Conservation (phyloP, 164 flowering plant species). For the Hamamelis virginiana region DNA sequence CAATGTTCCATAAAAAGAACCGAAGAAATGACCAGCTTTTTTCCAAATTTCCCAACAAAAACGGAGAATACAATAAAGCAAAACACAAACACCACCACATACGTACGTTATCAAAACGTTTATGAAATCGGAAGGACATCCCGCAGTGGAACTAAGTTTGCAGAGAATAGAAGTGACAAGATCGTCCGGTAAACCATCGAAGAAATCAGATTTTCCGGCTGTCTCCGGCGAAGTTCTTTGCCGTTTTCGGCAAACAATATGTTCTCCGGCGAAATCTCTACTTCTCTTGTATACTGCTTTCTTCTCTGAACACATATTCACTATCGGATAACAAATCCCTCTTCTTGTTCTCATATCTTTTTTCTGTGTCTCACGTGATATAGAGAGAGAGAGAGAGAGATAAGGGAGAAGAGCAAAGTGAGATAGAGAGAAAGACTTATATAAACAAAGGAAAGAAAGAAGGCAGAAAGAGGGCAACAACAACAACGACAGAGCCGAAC, state of each 20-base stretch:
- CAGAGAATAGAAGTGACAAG: constrained; percentile 54
- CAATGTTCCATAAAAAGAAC: neutral
- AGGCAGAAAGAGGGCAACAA: constrained; percentile 8
- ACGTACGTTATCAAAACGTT: constrained; percentile 54
- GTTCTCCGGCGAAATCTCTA: constrained; percentile 7
- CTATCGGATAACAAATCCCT: constrained; percentile 33
- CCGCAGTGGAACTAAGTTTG: constrained; percentile 57
- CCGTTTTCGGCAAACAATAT: constrained; percentile 23
- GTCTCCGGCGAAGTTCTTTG: constrained; percentile 1
- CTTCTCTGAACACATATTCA: constrained; percentile 8
- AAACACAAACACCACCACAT: neutral
- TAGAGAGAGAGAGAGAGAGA: neutral
- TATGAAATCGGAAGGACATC: constrained; percentile 54
- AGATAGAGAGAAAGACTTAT: no score
- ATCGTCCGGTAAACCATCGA: constrained; percentile 72
- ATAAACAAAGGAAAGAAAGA: constrained; percentile 11
- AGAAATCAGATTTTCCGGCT: constrained; percentile 30
- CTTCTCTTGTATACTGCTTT: constrained; percentile 16
- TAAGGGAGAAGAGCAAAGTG: constrained; percentile 3
- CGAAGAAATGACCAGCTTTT: no score
- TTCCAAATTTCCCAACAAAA: neutral
- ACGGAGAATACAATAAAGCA: neutral
- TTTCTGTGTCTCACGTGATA: constrained; percentile 1
- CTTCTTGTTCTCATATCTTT: constrained; percentile 46
- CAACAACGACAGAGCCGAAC: constrained; percentile 27